phyloP scores from a whole-genome alignment of 148 eudicot genomes.

The Chenopodium album region DNA sequence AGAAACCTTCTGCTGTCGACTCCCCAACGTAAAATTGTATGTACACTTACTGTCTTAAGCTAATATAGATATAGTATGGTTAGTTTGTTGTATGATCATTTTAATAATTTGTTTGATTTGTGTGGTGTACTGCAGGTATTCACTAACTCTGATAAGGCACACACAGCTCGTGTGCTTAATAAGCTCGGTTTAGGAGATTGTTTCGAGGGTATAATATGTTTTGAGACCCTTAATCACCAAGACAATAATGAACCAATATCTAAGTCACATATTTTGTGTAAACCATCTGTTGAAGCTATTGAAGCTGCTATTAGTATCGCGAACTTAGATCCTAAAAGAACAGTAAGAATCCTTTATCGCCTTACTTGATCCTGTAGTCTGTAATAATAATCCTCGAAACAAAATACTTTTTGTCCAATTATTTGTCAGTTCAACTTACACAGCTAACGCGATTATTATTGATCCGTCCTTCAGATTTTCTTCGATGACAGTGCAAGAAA shows the following conservation, averaged over 20 bases:
- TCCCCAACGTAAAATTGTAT: slow-evolving; percentile 88
- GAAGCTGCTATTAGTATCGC: slow-evolving; percentile 75
- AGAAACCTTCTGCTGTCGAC: slow-evolving; percentile 74
- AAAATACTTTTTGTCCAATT: not conserved
- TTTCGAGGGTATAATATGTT: slow-evolving; percentile 86
- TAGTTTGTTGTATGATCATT: not conserved
- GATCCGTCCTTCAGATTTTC: slow-evolving; percentile 53
- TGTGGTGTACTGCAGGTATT: slow-evolving; percentile 47
- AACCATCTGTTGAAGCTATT: slow-evolving; percentile 65
- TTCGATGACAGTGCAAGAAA: slow-evolving; percentile 86
- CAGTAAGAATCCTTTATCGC: slow-evolving; percentile 36
- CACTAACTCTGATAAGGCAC: slow-evolving; percentile 75
- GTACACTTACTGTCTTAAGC: slow-evolving; percentile 9
- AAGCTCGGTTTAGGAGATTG: slow-evolving; percentile 79
- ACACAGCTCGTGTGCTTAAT: slow-evolving; percentile 51
- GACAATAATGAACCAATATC: slow-evolving; percentile 15
- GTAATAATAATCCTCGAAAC: no score
- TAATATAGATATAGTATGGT: not conserved
- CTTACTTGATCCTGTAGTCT: not conserved
- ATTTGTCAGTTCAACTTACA: not conserved
- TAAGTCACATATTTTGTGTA: slow-evolving; percentile 50
- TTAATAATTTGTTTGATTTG: not conserved
- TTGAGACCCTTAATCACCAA: slow-evolving; percentile 72
- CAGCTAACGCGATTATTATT: not conserved
- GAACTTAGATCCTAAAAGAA: slow-evolving; percentile 64